A percentile compares a stretch with the other conserved stretches of the same genome.
Evolutionary conservation across 257 asterid genomes (phyloP).

Genomic region (Nicotiana knightiana): DNA sequence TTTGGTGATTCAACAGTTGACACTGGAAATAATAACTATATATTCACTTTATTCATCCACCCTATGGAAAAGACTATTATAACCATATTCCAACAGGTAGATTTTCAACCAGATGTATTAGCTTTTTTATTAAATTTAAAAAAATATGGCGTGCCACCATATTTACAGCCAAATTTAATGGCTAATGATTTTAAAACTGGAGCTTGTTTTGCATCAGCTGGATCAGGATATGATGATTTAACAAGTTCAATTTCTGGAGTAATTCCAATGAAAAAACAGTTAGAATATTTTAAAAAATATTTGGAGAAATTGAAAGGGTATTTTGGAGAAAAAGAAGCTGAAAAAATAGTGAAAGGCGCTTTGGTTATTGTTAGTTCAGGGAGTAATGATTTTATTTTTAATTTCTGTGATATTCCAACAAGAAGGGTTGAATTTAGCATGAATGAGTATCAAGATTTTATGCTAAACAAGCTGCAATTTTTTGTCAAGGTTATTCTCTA

Average conservation of each 20-base stretch:
- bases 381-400: slow-evolving; percentile 1
- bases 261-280: background rate
- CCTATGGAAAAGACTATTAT: background rate
- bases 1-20: slow-evolving; percentile 12
- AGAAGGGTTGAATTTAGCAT: background rate
- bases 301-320: background rate
- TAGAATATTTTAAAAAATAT: slow-evolving; percentile 4
- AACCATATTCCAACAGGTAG: background rate
- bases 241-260: background rate
- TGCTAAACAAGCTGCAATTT: background rate
- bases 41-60: background rate
- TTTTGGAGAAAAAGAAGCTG: background rate
- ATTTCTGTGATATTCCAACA: slow-evolving; percentile 6
- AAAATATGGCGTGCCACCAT: slow-evolving; percentile 6
- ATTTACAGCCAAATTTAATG: background rate
- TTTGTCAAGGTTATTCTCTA: background rate
- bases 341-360: slow-evolving; percentile 2
- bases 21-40: slow-evolving; percentile 4
- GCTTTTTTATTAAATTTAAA: background rate
- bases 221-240: slow-evolving; percentile 4
- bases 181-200: background rate
- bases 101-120: slow-evolving; percentile 1
- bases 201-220: background rate
- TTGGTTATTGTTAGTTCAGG: slow-evolving; percentile 9
- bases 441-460: slow-evolving; percentile 5